These are phyloP conservation scores for Cordyceps pruinosa DNA, from an alignment of 2,329 filamentous ascomycete genomes.

Conservation along the genomic window DNA sequence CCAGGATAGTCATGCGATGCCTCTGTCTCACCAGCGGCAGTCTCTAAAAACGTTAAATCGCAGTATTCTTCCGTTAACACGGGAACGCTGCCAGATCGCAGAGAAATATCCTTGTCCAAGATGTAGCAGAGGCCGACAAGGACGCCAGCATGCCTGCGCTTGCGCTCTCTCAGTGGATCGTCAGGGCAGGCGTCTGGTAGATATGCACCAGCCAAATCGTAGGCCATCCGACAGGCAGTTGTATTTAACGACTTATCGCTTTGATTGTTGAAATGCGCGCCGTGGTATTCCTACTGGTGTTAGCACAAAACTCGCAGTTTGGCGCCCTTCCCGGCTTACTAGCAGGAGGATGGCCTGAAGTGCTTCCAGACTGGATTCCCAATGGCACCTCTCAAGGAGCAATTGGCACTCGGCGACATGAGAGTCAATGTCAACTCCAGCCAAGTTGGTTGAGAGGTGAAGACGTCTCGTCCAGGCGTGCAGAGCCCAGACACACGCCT, in stretches of 20 bases:
- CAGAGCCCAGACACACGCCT: conserved; percentile 15
- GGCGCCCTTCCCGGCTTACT: conserved; percentile 8
- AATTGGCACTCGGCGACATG: not conserved
- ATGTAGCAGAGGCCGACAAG: conserved; percentile 24
- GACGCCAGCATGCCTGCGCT: conserved; percentile 10
- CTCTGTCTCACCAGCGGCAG: not conserved
- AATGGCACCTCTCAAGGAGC: not conserved
- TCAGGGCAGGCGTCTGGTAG: not conserved
- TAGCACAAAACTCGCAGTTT: not conserved
- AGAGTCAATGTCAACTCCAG: not conserved
- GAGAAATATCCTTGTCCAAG: conserved; percentile 21
- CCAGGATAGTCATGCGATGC: not conserved
- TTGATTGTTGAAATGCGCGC: not conserved
- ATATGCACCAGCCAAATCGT: conserved; percentile 8
- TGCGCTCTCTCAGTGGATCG: not conserved
- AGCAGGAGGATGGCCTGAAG: conserved; percentile 14
- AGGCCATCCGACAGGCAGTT: conserved; percentile 14
- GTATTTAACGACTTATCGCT: conserved; percentile 3
- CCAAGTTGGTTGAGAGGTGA: not conserved
- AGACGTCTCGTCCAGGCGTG: conserved; percentile 1
- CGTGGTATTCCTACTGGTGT: not conserved
- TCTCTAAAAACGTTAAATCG: conserved; percentile 39
- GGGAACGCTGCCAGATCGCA: conserved; percentile 20
- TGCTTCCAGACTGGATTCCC: conserved; percentile 7
- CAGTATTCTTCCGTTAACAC: conserved; percentile 38